Evolutionary conservation across 495 filamentous ascomycete genomes (phyloP).

Genomic region (Cenococcum geophilum): DNA sequence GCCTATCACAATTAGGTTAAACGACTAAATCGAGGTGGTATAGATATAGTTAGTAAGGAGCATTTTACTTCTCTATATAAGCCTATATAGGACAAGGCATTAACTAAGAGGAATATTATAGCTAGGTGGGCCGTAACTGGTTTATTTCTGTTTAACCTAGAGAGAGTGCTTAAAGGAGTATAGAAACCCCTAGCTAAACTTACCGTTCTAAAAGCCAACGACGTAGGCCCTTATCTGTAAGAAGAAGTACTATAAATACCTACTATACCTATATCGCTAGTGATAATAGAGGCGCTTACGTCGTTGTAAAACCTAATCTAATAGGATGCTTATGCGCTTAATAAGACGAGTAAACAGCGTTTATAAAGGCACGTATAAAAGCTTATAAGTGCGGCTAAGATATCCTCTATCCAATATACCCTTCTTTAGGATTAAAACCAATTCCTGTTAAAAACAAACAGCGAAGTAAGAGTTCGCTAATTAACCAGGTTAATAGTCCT

Average conservation of each 20-base stretch:
- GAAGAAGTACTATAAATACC: too few relatives aligned
- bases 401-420: constrained; percentile 3
- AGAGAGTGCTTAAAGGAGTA: too few relatives aligned
- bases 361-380: background rate
- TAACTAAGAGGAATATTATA: constrained; percentile 4
- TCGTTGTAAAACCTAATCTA: too few relatives aligned
- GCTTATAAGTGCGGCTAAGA: constrained; percentile 6
- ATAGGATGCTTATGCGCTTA: too few relatives aligned
- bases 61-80: background rate
- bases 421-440: background rate
- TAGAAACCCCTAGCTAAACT: background rate
- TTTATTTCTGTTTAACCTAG: too few relatives aligned
- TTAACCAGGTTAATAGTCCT: constrained; percentile 6
- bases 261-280: too few relatives aligned
- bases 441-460: constrained; percentile 7
- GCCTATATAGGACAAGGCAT: background rate
- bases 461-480: constrained; percentile 7
- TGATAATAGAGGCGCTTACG: too few relatives aligned
- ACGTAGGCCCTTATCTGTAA: too few relatives aligned
- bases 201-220: background rate
- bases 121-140: background rate
- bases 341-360: too few relatives aligned
- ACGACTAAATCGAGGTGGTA: too few relatives aligned
- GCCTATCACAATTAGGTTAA: constrained; percentile 1
- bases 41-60: too few relatives aligned